Percentiles rank a stretch among this genome's conserved stretches.
phyloP scores from a whole-genome alignment of 2,329 filamentous ascomycete species.

The Sarocladiaceae sp. region DNA sequence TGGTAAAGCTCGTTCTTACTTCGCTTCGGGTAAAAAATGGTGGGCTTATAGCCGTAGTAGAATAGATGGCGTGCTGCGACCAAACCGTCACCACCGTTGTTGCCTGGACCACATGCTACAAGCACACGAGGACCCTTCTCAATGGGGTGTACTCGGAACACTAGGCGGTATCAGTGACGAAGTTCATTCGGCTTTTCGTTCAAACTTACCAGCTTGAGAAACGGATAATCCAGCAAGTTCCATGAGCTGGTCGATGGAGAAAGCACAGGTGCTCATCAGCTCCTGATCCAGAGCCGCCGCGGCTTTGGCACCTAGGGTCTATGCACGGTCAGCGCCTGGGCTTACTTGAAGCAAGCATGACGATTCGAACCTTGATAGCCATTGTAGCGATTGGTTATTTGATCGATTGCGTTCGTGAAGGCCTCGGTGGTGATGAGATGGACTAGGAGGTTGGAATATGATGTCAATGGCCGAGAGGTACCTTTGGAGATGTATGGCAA shows the following conservation, averaged over 20 bases:
- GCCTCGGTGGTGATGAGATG: slow-evolving; percentile 10
- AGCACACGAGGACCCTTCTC: slow-evolving; percentile 66
- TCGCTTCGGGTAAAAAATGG: slow-evolving; percentile 88
- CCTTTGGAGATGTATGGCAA: background rate
- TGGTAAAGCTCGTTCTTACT: slow-evolving; percentile 86
- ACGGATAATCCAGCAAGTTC: slow-evolving; percentile 90
- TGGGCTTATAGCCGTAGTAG: slow-evolving; percentile 86
- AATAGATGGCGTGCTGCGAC: slow-evolving; percentile 88
- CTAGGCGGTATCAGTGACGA: slow-evolving; percentile 38
- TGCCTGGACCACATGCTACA: slow-evolving; percentile 83
- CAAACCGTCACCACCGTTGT: slow-evolving; percentile 80
- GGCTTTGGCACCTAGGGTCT: slow-evolving; percentile 84
- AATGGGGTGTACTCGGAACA: slow-evolving; percentile 77
- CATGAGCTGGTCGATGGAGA: slow-evolving; percentile 96
- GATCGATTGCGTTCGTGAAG: slow-evolving; percentile 10
- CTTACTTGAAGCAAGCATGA: background rate
- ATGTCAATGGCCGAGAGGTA: background rate
- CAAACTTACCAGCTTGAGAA: slow-evolving; percentile 68
- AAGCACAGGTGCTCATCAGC: slow-evolving; percentile 82
- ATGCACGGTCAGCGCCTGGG: background rate
- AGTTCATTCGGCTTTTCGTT: background rate
- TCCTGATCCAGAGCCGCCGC: slow-evolving; percentile 87
- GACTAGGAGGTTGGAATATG: slow-evolving; percentile 9
- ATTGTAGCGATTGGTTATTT: slow-evolving; percentile 15
- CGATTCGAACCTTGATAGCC: slow-evolving; percentile 24